Evolutionary conservation across 257 asterid species (phyloP), one percentile per base, ranked within the genome.

Genomic region (Ballota nigra): DNA sequence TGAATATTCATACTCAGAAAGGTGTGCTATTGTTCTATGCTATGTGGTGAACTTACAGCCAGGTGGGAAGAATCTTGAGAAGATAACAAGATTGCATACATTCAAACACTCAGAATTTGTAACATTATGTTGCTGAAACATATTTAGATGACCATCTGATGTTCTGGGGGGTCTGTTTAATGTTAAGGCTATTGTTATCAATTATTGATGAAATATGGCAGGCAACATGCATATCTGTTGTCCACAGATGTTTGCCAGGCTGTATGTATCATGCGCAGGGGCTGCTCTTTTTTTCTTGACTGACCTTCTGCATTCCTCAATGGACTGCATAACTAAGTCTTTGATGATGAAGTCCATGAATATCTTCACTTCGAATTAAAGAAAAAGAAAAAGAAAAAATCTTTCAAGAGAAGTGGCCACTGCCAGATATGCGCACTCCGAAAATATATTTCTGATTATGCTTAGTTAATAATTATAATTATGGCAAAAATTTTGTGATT

Each of bases 241-340:
- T n/a, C 71, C 19, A 67, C 18, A 43, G 18, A 4, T 43, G 52
- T 43, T 43, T 43, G 18, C 19, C 52, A n/a, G 55, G 22, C 22
- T 47, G 55, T 47, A 47, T 47, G 1, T 47, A 47, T 47, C 49
- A 36, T 38, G 36, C 18, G 26, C 15, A 51, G 28, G 51, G 75
- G 23, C 60, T 68, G 49, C 51, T 29, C 40, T 45, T 24, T 49
- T 53, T 24, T 45, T 63, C 38, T 63, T 34, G 73, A 63, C 18
- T 13, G 60, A 23, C 11, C 13, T 71, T 41, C 24, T 57, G 72
- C 33, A 16, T 53, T 33, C 63, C 45, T 47, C 63, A n/a, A 63
- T 79, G 83, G 71, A 64, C 52, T 20, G 9, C 77, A 74, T 33
- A 1, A 63, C 58, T 47, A 62, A 22, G 18, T 64, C 52, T 11